Base-by-base conservation (phyloP, 257 asterid genomes). In the Apocynum venetum region DNA sequence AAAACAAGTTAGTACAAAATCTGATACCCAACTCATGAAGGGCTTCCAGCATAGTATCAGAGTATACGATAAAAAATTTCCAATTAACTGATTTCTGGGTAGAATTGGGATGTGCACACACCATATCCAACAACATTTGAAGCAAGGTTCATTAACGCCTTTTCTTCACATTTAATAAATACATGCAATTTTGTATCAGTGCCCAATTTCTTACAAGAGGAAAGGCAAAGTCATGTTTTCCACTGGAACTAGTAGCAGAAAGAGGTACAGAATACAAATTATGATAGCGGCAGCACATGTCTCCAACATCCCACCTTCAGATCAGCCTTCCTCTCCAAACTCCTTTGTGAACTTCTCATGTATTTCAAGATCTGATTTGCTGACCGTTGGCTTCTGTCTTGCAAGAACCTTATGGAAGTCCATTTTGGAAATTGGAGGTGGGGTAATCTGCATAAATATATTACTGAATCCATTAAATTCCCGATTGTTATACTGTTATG, bases 301-400 rank as follows among this genome's bases (percentile, higher is more conserved):
- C 10, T 46, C 41, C 36, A 17, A 12, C 36, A 14, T 4, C n/a
- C 79, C 70, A 19, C 51, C 64, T 74, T 78, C 81, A 4, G 31
- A 63, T 93, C 89, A 96, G 53, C 99, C 99, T 89, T 96, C 99
- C 87, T 96, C 98, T 19, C 99, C 99, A 11, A 93, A 93, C 85
- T 96, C 99, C 84, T 82, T 82, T 68, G 98, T 93, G 86, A 93
- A 96, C 87, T 93, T 86, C 89, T 93, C 97, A 4, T 96, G 99
- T 83, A 93, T 93, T 17, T 91, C 93, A 52, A 96, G 99, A 81
- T 96, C 99, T 3, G 90, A 8, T 87, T 93, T 93, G 90, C 99
- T 96, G 59, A 96, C 97, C 10, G 99, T 96, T 64, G 99, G 99
- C 78, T 82, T 86, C 74, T 96, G 99, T 79, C 97, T 89, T 7